Evolutionary conservation across 768 basidiomycete species (phyloP), one percentile per base, ranked within the genome.

Genomic region (Suillus americanus): DNA sequence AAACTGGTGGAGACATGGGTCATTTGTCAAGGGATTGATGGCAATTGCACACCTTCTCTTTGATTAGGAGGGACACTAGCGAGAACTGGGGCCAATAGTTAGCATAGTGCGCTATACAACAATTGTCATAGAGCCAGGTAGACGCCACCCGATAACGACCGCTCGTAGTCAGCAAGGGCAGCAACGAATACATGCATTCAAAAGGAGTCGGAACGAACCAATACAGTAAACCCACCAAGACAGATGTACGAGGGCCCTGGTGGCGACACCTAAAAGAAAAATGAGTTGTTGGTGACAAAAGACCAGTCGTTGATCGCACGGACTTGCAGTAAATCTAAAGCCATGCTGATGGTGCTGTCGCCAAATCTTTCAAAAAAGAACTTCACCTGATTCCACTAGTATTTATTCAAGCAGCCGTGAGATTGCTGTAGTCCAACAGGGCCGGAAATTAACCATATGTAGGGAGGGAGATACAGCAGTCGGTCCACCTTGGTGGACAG

Each of bases 11-110:
- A 45, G 56, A 46, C 55, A 14, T 28, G 18, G 33, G 43, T 53
- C 1, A 61, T 35, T 60, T 25, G 43, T 20, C 12, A 12, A 35
- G 10, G 12, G 20, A 13, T 35, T 13, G 5, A n/a, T n/a, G 6
- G 20, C 2, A 7, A 20, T 35, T n/a, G 6, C 75, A 18, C 56
- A 90, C 92, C 79, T 80, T 89, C 77, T 97, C 93, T 76, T 91
- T 92, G 53, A 95, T 85, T 16, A 95, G 78, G 23, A 95, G 80
- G 5, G 93, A 94, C 37, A 92, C 80, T 82, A 94, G 84, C 43
- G 92, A 93, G 75, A 95, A 95, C 92, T 94, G 68, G 28, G 63
- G 7, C 50, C 51, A 10, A 16, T 3, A 37, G 51, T 61, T 55
- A 62, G 65, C 3, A n/a, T 18, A 18, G 41, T 18, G 23, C 33